phyloP scores from a whole-genome alignment of 2,329 filamentous ascomycete genomes.

The Colletotrichum agaves region DNA sequence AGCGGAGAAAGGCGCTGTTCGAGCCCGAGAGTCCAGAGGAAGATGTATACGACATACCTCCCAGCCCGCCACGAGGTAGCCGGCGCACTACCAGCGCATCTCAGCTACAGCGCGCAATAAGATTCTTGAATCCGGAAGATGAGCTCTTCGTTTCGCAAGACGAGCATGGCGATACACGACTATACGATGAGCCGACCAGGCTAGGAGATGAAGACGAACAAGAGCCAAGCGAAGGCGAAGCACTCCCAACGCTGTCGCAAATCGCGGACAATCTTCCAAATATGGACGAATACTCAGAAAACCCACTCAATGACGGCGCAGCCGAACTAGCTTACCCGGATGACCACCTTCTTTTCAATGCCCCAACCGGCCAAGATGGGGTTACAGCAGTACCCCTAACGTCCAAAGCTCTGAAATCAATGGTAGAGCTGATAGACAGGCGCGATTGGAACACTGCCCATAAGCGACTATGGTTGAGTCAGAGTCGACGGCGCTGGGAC shows the following conservation, averaged over 20 bases:
- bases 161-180: not conserved
- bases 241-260: not conserved
- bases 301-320: not conserved
- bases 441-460: not conserved
- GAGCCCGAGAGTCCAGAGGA: not conserved
- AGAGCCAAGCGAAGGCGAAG: not conserved
- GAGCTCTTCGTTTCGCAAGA: conserved; percentile 2
- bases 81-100: not conserved
- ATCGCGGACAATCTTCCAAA: not conserved
- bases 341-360: conserved; percentile 18
- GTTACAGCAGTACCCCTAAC: not conserved
- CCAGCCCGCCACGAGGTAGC: not conserved
- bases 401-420: conserved; percentile 8
- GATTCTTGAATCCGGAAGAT: not conserved
- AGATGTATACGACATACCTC: not conserved
- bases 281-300: not conserved
- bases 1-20: no score
- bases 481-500: conserved; percentile 17
- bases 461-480: not conserved
- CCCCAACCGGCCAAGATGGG: not conserved
- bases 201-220: not conserved
- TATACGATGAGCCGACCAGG: conserved; percentile 26
- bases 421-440: conserved; percentile 19
- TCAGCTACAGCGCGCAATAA: not conserved
- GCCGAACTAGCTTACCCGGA: conserved; percentile 12